Conservation (phyloP, 163 green algal genomes). For the Scenedesmus sp. region DNA sequence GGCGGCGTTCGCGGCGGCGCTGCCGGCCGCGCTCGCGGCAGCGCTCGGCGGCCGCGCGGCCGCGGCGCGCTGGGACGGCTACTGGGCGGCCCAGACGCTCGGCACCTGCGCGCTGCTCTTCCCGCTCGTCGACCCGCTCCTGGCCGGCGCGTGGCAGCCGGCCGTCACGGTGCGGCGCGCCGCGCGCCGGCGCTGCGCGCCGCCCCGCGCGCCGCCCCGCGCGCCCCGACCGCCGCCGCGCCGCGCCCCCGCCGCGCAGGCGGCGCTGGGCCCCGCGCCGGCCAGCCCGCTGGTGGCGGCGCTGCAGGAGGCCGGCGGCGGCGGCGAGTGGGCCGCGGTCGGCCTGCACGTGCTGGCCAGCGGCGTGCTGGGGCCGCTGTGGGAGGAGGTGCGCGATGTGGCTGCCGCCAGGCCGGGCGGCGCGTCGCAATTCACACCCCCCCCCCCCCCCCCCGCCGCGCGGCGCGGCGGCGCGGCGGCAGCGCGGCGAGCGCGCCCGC, state of each 20-base stretch:
- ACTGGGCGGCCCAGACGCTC: slow-evolving; percentile 35
- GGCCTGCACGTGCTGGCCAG: slow-evolving; percentile 39
- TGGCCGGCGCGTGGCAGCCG: slow-evolving; percentile 22
- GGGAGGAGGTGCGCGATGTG: slow-evolving; percentile 65
- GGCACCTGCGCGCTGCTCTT: slow-evolving; percentile 41
- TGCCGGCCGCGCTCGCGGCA: slow-evolving; percentile 2
- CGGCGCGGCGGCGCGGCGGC: too few relatives aligned
- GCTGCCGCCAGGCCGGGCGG: too few relatives aligned
- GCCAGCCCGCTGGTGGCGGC: not conserved
- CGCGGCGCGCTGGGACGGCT: not conserved
- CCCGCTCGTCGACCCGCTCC: slow-evolving; percentile 50
- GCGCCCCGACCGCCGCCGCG: too few relatives aligned
- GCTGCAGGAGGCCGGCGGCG: slow-evolving; percentile 13
- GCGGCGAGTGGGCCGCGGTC: slow-evolving; percentile 31
- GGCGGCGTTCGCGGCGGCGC: slow-evolving; percentile 4
- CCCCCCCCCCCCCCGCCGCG: too few relatives aligned
- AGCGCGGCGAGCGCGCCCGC: too few relatives aligned
- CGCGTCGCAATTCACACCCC: too few relatives aligned
- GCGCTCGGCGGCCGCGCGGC: slow-evolving; percentile 1
- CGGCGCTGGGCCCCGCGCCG: slow-evolving; percentile 26
- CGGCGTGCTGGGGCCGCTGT: slow-evolving; percentile 49
- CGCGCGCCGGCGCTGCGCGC: too few relatives aligned
- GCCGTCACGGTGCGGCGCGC: slow-evolving; percentile 33
- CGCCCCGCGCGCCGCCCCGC: too few relatives aligned
- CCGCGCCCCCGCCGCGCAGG: too few relatives aligned